Conservation (phyloP, 2,329 filamentous ascomycete species). For the Polychaeton citri region DNA sequence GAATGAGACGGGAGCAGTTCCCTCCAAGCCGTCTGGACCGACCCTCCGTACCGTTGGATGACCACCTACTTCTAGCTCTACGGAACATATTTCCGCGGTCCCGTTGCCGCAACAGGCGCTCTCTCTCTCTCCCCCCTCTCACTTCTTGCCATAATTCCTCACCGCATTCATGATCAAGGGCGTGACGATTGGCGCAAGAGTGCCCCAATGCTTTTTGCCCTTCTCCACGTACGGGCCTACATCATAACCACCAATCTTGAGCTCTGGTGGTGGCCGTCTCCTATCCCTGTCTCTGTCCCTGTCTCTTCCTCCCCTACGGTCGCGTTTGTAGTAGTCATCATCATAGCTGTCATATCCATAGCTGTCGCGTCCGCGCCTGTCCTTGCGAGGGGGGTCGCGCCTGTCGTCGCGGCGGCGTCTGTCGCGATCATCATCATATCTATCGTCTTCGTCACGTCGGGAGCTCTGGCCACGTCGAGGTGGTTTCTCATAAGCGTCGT, state of each 20-base stretch:
- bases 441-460: neutral
- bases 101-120: no score
- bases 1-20: no score
- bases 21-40: no score
- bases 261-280: slow-evolving; percentile 12
- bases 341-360: slow-evolving; percentile 1
- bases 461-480: neutral
- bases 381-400: slow-evolving; percentile 7
- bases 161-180: slow-evolving; percentile 17
- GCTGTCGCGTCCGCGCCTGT: slow-evolving; percentile 7
- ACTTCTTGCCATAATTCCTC: slow-evolving; percentile 6
- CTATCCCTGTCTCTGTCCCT: slow-evolving; percentile 4
- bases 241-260: slow-evolving; percentile 20
- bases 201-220: slow-evolving; percentile 20
- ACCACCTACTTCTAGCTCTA: no score
- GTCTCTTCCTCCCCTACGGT: neutral
- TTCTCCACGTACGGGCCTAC: slow-evolving; percentile 20
- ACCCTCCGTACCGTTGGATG: no score
- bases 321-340: neutral
- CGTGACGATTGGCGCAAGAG: slow-evolving; percentile 18
- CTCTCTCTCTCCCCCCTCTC: no score
- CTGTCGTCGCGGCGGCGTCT: slow-evolving; percentile 7
- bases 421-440: neutral
- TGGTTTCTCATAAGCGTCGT: slow-evolving; percentile 3
- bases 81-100: no score